phyloP scores from a whole-genome alignment of 2,329 filamentous ascomycete species.

The Didymella pinodella region DNA sequence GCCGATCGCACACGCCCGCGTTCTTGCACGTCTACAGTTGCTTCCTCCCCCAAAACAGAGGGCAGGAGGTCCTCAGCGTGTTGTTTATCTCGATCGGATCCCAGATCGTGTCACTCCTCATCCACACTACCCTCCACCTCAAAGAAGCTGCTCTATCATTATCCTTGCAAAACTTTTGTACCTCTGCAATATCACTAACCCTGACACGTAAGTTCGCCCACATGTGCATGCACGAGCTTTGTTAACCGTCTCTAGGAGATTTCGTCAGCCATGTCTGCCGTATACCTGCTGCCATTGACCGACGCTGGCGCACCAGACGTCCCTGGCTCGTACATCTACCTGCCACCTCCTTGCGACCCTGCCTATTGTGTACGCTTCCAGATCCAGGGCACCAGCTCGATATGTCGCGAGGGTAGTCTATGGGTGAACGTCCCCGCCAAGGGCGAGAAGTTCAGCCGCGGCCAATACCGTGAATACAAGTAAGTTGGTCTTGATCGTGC shows the following conservation, averaged over 20 bases:
- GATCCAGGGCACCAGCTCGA: conserved; percentile 93
- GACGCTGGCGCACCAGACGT: conserved; percentile 93
- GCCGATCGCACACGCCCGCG: conserved; percentile 33
- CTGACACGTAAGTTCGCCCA: background rate
- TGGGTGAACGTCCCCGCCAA: conserved; percentile 94
- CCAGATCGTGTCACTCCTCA: conserved; percentile 11
- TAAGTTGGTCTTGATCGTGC: conserved; percentile 58
- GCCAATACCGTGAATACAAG: conserved; percentile 88
- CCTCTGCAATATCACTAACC: conserved; percentile 24
- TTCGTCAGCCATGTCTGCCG: conserved; percentile 49
- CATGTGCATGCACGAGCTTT: background rate
- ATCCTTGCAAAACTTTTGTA: conserved; percentile 19
- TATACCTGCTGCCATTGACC: conserved; percentile 89
- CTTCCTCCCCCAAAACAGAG: conserved; percentile 26
- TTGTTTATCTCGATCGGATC: conserved; percentile 12
- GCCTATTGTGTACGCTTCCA: conserved; percentile 83
- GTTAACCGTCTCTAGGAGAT: conserved; percentile 2
- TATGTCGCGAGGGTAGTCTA: conserved; percentile 90
- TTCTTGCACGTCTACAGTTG: conserved; percentile 14
- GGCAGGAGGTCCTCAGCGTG: conserved; percentile 31
- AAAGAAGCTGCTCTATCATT: conserved; percentile 19
- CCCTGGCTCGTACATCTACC: conserved; percentile 87
- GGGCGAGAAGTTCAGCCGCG: conserved; percentile 77
- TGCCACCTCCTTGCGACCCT: conserved; percentile 78
- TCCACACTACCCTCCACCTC: conserved; percentile 16